These are phyloP conservation scores for Galeopsis tetrahit DNA, from an alignment of 257 asterid species.

Conservation along the genomic window DNA sequence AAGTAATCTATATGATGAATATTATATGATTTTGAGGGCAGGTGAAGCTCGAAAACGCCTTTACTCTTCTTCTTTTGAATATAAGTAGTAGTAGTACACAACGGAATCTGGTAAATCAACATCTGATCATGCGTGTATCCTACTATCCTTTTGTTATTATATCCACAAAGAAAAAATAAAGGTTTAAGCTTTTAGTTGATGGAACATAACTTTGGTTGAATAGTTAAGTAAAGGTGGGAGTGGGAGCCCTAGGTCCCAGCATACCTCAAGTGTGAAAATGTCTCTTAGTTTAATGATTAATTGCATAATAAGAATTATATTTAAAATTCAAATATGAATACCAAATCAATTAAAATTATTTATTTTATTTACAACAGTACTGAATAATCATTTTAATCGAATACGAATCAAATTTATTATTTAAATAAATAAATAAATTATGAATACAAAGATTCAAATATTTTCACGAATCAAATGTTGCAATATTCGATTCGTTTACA, in stretches of 20 bases:
- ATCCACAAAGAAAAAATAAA: slow-evolving; percentile 26
- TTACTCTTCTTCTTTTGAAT: slow-evolving; percentile 19
- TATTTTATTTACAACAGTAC: too few relatives aligned
- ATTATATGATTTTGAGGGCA: slow-evolving; percentile 22
- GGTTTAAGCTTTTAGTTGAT: slow-evolving; percentile 31
- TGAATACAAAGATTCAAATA: too few relatives aligned
- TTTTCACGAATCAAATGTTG: too few relatives aligned
- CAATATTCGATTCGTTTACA: too few relatives aligned
- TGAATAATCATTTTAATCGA: too few relatives aligned
- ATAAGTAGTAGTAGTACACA: slow-evolving; percentile 1
- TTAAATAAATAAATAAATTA: too few relatives aligned
- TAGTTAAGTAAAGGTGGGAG: slow-evolving; percentile 15
- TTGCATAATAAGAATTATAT: too few relatives aligned
- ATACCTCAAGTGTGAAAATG: background rate
- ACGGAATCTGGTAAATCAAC: slow-evolving; percentile 29
- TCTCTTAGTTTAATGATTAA: too few relatives aligned
- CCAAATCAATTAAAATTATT: too few relatives aligned
- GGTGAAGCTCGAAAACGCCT: slow-evolving; percentile 23
- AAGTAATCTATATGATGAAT: slow-evolving; percentile 26
- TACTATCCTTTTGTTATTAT: slow-evolving; percentile 29
- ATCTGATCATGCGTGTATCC: slow-evolving; percentile 14
- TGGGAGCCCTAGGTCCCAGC: background rate
- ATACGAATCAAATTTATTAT: too few relatives aligned
- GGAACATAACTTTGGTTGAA: slow-evolving; percentile 20
- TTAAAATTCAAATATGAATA: too few relatives aligned